Evolutionary conservation across 73 alveolate genomes (phyloP).

Genomic region (Blepharisma japonicum): DNA sequence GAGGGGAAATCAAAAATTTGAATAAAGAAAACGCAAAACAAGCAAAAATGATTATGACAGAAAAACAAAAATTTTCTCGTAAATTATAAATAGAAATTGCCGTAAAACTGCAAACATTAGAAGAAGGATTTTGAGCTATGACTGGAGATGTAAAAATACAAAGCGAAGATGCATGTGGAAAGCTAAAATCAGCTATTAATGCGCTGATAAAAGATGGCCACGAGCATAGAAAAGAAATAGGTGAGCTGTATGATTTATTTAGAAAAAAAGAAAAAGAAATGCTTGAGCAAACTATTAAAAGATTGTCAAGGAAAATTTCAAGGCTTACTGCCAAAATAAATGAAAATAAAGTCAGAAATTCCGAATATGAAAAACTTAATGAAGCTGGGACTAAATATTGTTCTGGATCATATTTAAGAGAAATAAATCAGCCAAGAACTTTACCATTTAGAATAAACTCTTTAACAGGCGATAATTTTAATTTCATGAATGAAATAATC

Average conservation of each 20-base stretch:
- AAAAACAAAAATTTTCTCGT: background rate
- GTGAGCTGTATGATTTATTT: background rate
- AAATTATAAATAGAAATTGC: background rate
- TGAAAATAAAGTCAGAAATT: background rate
- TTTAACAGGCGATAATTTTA: no score
- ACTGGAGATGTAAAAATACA: background rate
- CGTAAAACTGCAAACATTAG: background rate
- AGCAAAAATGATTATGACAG: background rate
- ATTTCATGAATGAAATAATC: no score
- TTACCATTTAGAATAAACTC: no score
- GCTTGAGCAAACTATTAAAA: background rate
- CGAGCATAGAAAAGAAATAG: background rate
- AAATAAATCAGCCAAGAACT: no score
- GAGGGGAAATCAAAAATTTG: constrained; percentile 9
- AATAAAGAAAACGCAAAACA: background rate
- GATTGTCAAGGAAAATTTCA: background rate
- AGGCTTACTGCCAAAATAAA: background rate
- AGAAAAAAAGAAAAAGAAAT: background rate
- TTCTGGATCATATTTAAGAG: no score
- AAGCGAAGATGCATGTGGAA: background rate
- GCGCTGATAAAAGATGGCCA: constrained; percentile 1
- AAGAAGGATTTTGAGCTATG: background rate
- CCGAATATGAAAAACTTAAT: no score
- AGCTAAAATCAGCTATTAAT: constrained; percentile 4
- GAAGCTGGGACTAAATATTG: no score